Percentiles rank a stretch among this genome's conserved stretches.
These are phyloP conservation scores for Dichomitus squalens DNA, from an alignment of 1,284 basidiomycete species.

Conservation along the genomic window DNA sequence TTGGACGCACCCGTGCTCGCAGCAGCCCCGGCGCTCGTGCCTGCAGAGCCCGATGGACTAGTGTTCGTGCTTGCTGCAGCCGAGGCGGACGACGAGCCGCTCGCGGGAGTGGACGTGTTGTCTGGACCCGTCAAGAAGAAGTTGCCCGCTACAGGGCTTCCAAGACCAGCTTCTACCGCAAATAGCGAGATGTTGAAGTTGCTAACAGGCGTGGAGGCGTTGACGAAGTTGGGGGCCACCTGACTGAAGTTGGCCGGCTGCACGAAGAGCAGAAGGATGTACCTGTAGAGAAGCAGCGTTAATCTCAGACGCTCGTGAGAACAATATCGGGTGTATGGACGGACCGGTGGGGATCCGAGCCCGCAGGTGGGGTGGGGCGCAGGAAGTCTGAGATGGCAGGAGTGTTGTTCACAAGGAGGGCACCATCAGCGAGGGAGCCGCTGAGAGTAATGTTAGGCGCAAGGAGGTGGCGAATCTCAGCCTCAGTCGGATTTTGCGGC, in stretches of 20 bases:
- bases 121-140: constrained; percentile 35
- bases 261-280: constrained; percentile 32
- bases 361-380: constrained; percentile 44
- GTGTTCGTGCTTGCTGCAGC: not conserved
- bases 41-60: not conserved
- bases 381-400: constrained; percentile 43
- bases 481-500: constrained; percentile 41
- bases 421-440: constrained; percentile 18
- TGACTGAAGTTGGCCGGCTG: constrained; percentile 31
- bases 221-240: constrained; percentile 21
- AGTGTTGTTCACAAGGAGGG: constrained; percentile 39
- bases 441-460: constrained; percentile 43
- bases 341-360: constrained; percentile 53
- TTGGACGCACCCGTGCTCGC: not conserved
- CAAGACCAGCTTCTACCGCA: constrained; percentile 29
- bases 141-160: constrained; percentile 34
- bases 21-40: not conserved
- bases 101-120: constrained; percentile 15
- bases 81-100: not conserved
- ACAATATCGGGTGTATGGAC: not conserved
- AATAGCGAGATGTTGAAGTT: constrained; percentile 36
- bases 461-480: constrained; percentile 49
- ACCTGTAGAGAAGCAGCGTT: constrained; percentile 21
- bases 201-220: constrained; percentile 25
- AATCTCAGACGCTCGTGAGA: not conserved